Conservation (phyloP, 495 filamentous ascomycete genomes). For the Xylaria telfairii region DNA sequence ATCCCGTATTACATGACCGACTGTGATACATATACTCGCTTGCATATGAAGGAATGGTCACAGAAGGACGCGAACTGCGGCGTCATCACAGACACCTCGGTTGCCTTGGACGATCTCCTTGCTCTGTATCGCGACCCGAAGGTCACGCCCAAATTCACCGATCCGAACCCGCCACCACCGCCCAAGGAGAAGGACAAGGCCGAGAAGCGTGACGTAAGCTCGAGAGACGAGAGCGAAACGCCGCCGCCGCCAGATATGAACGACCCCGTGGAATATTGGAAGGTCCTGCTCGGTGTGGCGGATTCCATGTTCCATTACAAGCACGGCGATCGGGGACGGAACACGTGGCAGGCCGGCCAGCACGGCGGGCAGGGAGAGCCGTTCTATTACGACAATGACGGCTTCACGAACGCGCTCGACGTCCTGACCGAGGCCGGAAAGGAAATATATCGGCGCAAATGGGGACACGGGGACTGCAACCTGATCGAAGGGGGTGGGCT, state of each 20-base stretch:
- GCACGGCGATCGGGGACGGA: conserved; percentile 51
- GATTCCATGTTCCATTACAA: conserved; percentile 51
- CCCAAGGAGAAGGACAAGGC: conserved; percentile 24
- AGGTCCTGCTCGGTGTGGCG: conserved; percentile 33
- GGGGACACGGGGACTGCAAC: conserved; percentile 62
- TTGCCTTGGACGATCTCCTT: conserved; percentile 50
- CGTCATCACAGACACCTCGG: conserved; percentile 60
- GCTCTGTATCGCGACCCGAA: conserved; percentile 54
- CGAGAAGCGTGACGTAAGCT: conserved; percentile 16
- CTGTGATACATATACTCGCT: conserved; percentile 62
- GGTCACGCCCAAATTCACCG: conserved; percentile 41
- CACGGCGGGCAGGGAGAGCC: conserved; percentile 66
- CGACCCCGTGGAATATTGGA: conserved; percentile 43
- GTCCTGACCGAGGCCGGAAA: conserved; percentile 61
- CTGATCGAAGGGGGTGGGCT: conserved; percentile 46
- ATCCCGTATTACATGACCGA: conserved; percentile 69
- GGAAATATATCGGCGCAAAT: conserved; percentile 60
- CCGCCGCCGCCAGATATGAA: conserved; percentile 9
- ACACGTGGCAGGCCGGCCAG: conserved; percentile 66
- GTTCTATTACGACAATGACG: conserved; percentile 60
- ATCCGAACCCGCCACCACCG: conserved; percentile 48
- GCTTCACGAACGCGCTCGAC: conserved; percentile 58
- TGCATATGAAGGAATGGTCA: conserved; percentile 59
- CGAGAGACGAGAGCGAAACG: not conserved
- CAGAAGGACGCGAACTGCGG: conserved; percentile 53